Percentiles rank a stretch among this genome's conserved stretches.
These are phyloP conservation scores for Coemansia sp. DNA, from an alignment of 192 early-diverging fungal species.

Conservation along the genomic window DNA sequence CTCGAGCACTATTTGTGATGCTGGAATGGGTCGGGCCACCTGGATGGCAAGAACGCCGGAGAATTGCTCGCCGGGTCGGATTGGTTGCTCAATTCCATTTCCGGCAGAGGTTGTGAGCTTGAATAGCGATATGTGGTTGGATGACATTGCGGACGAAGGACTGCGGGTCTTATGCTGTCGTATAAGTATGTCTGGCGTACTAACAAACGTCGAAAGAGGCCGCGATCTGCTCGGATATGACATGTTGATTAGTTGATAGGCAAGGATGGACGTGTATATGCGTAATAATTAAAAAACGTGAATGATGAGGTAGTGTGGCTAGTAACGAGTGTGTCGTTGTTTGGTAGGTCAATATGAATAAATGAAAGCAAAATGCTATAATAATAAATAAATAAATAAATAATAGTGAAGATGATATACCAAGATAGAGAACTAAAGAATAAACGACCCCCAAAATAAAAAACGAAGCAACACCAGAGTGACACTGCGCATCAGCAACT, in stretches of 20 bases:
- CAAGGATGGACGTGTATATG: neutral
- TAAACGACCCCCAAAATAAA: neutral
- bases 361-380: neutral
- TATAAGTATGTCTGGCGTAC: conserved; percentile 13
- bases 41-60: conserved; percentile 45
- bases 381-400: conserved; percentile 3
- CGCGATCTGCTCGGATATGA: conserved; percentile 11
- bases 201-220: conserved; percentile 3
- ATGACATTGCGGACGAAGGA: conserved; percentile 14
- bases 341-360: neutral
- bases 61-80: conserved; percentile 46
- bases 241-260: neutral
- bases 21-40: conserved; percentile 37
- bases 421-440: neutral
- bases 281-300: neutral
- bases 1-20: conserved; percentile 45
- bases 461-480: neutral
- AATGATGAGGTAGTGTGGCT: neutral
- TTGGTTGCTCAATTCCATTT: conserved; percentile 43
- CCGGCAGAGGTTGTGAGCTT: conserved; percentile 48
- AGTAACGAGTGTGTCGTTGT: neutral
- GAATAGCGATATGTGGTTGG: conserved; percentile 35
- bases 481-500: neutral
- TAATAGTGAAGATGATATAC: neutral
- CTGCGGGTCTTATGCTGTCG: conserved; percentile 26